Base-by-base conservation (phyloP, 2,329 filamentous ascomycete genomes). In the Exserohilum turcica region DNA sequence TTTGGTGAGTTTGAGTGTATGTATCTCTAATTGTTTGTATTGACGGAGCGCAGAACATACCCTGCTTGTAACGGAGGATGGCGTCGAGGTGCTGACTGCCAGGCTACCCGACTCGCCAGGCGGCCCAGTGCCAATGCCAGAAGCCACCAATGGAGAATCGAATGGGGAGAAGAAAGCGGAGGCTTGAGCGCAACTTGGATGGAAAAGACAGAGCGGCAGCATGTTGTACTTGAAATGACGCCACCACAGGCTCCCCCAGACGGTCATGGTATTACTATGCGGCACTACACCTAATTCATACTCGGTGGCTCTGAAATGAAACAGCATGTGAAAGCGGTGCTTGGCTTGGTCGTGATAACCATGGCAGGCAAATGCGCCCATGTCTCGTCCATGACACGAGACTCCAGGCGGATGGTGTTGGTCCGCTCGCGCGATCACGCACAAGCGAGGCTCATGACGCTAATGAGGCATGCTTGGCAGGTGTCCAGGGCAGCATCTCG, bases 11-110 rank as follows among this genome's bases (percentile, higher is more conserved):
- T 6, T 1, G 15, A 12, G 1, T 15, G 15, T 5, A n/a, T 1
- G 1, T 21, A 6, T 24, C 27, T 46, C 33, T 28, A 32, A 35
- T 43, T 35, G 12, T 19, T 31, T 8, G 9, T 15, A 18, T 61
- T 68, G 47, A 68, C 52, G 5, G 9, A n/a, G 21, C 37, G 19
- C 61, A 84, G 90, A 95, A 74, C 91, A 95, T 71, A 94, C 90
- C 0, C 78, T 95, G 46, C 79, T 95, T 8, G 90, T 95, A 2
- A 95, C 91, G 0, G 89, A 92, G 67, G 84, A 88, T 61, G 91
- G 91, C 1, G 88, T 92, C 6, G 91, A 95, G 76, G 80, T 95
- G 38, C 74, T 95, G 63, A 95, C 91, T 0, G 91, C 90, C 36
- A 83, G 90, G 63, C 77, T 84, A 37, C 79, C 84, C 40, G 82